Evolutionary conservation across 371 early-diverging fungal species (phyloP).

Genomic region (Mortierella sp.): DNA sequence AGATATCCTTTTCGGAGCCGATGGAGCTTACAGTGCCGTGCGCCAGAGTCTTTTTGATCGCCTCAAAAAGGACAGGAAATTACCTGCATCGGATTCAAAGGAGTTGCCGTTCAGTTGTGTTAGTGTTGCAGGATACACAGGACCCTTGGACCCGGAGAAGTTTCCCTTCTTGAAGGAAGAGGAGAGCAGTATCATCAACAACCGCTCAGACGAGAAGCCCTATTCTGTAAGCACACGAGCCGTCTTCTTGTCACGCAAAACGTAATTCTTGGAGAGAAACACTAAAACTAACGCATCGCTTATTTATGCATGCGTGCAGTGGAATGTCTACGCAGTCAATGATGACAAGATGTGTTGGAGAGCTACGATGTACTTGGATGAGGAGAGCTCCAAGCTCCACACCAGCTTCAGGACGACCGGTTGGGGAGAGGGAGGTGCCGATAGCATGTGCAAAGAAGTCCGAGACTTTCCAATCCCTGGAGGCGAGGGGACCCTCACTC

Average conservation of each 20-base stretch:
- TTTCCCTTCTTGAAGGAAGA: conserved; percentile 3
- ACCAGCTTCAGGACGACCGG: conserved; percentile 17
- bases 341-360: conserved; percentile 22
- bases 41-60: conserved; percentile 2
- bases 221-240: conserved; percentile 9
- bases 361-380: conserved; percentile 12
- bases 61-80: not conserved
- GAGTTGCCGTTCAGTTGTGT: conserved; percentile 15
- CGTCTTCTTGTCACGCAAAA: not conserved
- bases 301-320: not conserved
- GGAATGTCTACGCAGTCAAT: conserved; percentile 13
- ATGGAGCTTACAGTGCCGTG: conserved; percentile 19
- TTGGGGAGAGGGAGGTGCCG: conserved; percentile 20
- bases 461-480: conserved; percentile 15
- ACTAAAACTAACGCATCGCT: too few relatives aligned
- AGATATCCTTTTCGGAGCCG: conserved; percentile 25
- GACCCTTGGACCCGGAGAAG: not conserved
- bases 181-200: not conserved
- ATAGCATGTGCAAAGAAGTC: conserved; percentile 22
- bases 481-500: conserved; percentile 17
- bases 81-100: conserved; percentile 5
- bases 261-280: not conserved
- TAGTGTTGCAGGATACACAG: conserved; percentile 15
- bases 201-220: not conserved
- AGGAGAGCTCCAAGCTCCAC: not conserved